Evolutionary conservation across 1,284 basidiomycete genomes (phyloP).

Genomic region (Puccinia polysora): DNA sequence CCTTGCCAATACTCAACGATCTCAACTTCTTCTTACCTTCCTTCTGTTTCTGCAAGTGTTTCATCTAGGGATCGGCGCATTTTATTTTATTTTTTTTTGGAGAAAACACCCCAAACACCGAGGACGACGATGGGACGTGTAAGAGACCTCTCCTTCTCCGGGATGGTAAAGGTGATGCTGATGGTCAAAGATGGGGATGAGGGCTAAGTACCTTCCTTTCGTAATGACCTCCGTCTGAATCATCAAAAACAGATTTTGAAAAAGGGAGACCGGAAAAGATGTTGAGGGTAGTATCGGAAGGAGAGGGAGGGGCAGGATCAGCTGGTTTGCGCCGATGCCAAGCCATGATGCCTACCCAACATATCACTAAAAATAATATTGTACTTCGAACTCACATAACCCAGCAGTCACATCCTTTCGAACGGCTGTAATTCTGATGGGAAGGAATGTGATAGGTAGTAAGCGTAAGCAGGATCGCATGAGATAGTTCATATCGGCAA

Average conservation of each 20-base stretch:
- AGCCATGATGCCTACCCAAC: no score
- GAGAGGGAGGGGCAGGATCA: no score
- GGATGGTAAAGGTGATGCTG: no score
- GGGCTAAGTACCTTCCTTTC: constrained; percentile 58
- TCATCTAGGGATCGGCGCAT: constrained; percentile 60
- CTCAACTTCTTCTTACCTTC: constrained; percentile 83
- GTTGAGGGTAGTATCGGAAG: no score
- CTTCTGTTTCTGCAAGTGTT: constrained; percentile 86
- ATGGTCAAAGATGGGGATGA: neutral
- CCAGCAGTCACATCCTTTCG: constrained; percentile 94
- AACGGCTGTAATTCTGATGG: constrained; percentile 66
- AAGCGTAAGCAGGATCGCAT: constrained; percentile 34
- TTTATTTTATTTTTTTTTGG: no score
- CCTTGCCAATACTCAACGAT: constrained; percentile 57
- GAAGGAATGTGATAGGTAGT: neutral
- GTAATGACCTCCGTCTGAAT: constrained; percentile 64
- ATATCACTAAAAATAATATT: no score
- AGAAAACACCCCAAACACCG: no score
- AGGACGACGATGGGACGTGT: no score
- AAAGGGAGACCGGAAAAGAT: constrained; percentile 15
- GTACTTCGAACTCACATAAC: constrained; percentile 87
- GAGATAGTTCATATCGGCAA: no score
- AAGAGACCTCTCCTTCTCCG: no score
- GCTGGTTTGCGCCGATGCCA: no score
- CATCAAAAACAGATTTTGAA: neutral